Base-by-base conservation (phyloP, 2,329 filamentous ascomycete genomes). In the Furcasterigmium sp. region DNA sequence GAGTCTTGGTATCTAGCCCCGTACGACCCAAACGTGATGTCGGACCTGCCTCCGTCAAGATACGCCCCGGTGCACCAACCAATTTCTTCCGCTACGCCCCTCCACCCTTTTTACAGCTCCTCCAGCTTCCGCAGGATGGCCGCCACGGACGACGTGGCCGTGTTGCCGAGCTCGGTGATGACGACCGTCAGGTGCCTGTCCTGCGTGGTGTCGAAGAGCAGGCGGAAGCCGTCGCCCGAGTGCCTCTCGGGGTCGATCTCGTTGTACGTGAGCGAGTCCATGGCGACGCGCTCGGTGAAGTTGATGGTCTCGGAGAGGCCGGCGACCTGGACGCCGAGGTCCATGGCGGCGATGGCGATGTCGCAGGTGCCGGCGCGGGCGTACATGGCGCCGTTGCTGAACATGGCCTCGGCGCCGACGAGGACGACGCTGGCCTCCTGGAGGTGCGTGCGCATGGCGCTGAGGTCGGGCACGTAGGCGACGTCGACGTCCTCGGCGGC, bases 221-320 rank as follows among this genome's bases (percentile, higher is more conserved):
- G 75, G 15, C 78, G 64, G 58, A 80, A 78, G 4, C 64, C 67
- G 30, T 69, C 68, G 15, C 67, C 65, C 14, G 72, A 69, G 67
- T 67, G 88, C 74, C 63, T 85, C 80, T 64, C 88, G 57, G 62
- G 91, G 76, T 66, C 90, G 49, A 96, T 84, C 69, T 98, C 93
- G 62, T 98, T 98, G 56, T 89, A 84, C 34, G 93, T 91, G 52
- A 97, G 87, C 19, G 89, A 91, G 65, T 97, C 93, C 13, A 94
- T 80, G 7, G 89, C 87, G 10, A 96, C 88, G 45, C 89, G 84
- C 83, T 68, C 78, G 23, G 56, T 93, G 62, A 97, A 96, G 67
- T 97, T 98, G 68, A 97, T 84, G 4, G 86, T 93, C 69, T 97
- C 91, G 63, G 89, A 95, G 46, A 94, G 85, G 3, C 94, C 88